A percentile compares a stretch with the other conserved stretches of the same genome.
Evolutionary conservation across 2,329 filamentous ascomycete species (phyloP).

Genomic region (Fusarium illudens): DNA sequence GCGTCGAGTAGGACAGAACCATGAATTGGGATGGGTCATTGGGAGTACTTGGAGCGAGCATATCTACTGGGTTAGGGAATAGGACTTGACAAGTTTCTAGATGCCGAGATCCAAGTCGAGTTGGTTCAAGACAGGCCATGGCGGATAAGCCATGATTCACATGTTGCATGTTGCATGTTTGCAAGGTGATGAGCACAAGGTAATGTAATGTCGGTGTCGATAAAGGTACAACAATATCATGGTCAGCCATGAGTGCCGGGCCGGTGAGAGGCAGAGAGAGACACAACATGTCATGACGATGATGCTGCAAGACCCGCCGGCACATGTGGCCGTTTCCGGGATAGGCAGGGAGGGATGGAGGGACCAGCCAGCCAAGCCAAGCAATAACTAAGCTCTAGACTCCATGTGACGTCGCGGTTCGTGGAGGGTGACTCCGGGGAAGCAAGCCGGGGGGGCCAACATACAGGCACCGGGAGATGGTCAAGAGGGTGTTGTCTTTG

Average conservation of each 20-base stretch:
- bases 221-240: neutral
- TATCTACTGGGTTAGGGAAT: conserved; percentile 23
- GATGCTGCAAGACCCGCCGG: neutral
- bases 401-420: conserved; percentile 13
- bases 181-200: no score
- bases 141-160: neutral
- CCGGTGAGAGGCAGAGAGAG: neutral
- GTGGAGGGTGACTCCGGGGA: conserved; percentile 1
- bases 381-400: neutral
- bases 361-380: neutral
- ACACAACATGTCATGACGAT: neutral
- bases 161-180: no score
- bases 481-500: neutral
- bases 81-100: conserved; percentile 8
- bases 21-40: conserved; percentile 19
- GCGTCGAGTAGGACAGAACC: conserved; percentile 21
- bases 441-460: neutral
- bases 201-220: no score
- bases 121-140: neutral
- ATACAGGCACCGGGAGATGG: neutral
- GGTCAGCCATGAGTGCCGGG: neutral
- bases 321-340: neutral
- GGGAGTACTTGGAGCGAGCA: conserved; percentile 38
- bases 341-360: neutral
- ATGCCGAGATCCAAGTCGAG: no score